Base-by-base conservation (phyloP, 441 rosid species). In the Syzygium syzygioides region DNA sequence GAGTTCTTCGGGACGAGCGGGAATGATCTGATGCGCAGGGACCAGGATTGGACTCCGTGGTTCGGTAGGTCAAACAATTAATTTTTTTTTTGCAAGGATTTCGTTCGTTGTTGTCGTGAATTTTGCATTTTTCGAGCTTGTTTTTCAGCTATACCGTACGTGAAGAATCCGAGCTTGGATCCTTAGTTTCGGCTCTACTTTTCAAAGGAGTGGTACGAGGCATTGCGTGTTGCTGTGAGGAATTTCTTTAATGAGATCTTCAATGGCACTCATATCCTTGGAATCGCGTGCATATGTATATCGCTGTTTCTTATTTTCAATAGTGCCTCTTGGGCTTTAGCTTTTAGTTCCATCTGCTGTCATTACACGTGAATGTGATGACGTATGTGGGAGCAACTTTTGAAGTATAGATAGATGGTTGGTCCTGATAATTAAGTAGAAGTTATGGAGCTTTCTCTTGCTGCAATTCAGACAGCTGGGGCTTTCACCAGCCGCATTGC, bases 241-340 rank as follows among this genome's bases (percentile, higher is more conserved):
- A 95, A 95, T 86, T 95, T 95, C 91, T 94, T 95, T 91, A 93
- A 94, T 26, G 95, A 92, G 94, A 88, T 94, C 92, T 94, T 95
- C 93, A 94, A 92, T 86, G 95, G 93, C 71, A 92, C 93, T 93
- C 97, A 95, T 95, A 95, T 94, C 96, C 97, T 95, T 93, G 64
- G 66, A 86, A 28, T 89, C 37, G 57, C 60, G 85, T 86, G 55
- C 86, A 48, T 62, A 30, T 7, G 19, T 23, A 68, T 50, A 56
- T 79, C 2, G 48, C 26, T 79, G 55, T 25, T 55, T 79, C 54
- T 48, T 52, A 14, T 53, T 55, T 62, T 37, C 62, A 0, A 19
- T 28, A 85, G 17, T 55, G 87, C 87, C 28, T 59, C n/a, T 55
- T 59, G 37, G 59, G 26, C 64, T 85, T 57, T 32, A 14, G 85